These are phyloP conservation scores for Aspergillus calidoustus DNA, from an alignment of 2,329 filamentous ascomycete species.

Conservation along the genomic window DNA sequence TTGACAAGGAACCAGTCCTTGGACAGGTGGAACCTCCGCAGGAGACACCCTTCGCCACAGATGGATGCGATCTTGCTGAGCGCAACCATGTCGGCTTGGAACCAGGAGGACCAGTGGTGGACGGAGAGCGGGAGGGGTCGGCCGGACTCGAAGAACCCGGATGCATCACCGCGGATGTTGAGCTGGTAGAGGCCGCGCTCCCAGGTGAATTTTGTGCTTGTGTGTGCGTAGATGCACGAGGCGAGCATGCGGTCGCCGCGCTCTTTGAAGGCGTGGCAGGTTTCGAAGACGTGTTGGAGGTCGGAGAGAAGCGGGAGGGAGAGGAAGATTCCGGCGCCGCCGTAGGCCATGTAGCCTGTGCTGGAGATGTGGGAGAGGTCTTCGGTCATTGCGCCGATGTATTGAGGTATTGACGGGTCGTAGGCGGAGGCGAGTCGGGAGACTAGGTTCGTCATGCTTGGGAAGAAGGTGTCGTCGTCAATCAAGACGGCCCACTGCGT, in stretches of 20 bases:
- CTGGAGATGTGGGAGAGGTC: conserved; percentile 52
- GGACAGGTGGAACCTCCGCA: conserved; percentile 20
- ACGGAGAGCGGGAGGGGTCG: conserved; percentile 45
- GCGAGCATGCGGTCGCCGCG: conserved; percentile 58
- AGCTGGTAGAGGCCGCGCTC: conserved; percentile 59
- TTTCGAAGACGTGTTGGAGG: conserved; percentile 50
- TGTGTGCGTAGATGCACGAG: conserved; percentile 58
- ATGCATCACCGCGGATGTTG: conserved; percentile 56
- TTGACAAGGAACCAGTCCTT: conserved; percentile 49
- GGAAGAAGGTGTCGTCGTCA: conserved; percentile 66
- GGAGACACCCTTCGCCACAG: conserved; percentile 22
- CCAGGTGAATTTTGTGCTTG: conserved; percentile 55
- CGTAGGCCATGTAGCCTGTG: conserved; percentile 61
- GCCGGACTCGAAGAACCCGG: conserved; percentile 63
- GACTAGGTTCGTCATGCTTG: conserved; percentile 54
- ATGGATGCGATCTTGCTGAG: conserved; percentile 19
- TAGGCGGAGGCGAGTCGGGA: conserved; percentile 46
- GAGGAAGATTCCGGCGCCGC: conserved; percentile 61
- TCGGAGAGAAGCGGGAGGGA: conserved; percentile 54
- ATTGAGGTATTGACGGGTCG: conserved; percentile 53
- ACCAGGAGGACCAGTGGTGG: conserved; percentile 28
- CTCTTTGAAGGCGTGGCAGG: conserved; percentile 50
- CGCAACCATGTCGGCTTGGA: conserved; percentile 21
- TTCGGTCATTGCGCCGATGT: conserved; percentile 60
- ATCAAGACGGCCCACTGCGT: conserved; percentile 60